Base-by-base conservation (phyloP, 306 rosid species). In the Cucurbita argyrosperma region DNA sequence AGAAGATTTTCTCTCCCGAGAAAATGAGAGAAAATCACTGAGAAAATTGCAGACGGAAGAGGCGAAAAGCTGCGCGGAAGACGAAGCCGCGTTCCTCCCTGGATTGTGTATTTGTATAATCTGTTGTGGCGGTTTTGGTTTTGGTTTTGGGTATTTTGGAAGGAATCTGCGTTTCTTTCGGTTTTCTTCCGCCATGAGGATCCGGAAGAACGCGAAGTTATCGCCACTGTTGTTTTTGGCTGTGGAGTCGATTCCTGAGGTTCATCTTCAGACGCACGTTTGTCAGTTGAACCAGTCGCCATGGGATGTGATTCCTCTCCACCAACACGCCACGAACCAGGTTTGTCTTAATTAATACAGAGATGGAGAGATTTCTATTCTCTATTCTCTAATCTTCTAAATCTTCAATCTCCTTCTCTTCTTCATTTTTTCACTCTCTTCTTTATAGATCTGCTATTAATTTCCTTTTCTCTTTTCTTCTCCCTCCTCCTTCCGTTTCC, bases 271-370 rank as follows among this genome's bases (percentile, higher is more conserved):
- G 64, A 71, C 88, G 2, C 88, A 83, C 83, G 80, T 87, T 70
- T 93, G 98, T 83, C 89, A 80, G 76, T 86, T 93, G 53, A 93
- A 90, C 79, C 97, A 86, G 79, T 89, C 93, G 5, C 89, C 97
- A 9, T 93, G 98, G 98, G 98, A 93, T 82, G 87, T 85, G 82
- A 82, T 80, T 84, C 82, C 88, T 78, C 83, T 87, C 73, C 78
- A 66, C 40, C 77, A 77, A 12, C 77, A 78, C 82, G 76, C 79
- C 79, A 71, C 81, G 4, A 42, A 55, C 82, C 85, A 86, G 93
- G 97, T 93, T 76, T 16, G 5, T 71, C 8, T 18, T 16, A 1
- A 14, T 53, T 37, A 5, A 10, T 59, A 23, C 14, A 56, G 37
- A 56, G 1, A 15, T 63, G 14, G 40, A 38, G 69, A 63, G 39